Conservation (phyloP, 805 yeast species). For the Candida germanica region DNA sequence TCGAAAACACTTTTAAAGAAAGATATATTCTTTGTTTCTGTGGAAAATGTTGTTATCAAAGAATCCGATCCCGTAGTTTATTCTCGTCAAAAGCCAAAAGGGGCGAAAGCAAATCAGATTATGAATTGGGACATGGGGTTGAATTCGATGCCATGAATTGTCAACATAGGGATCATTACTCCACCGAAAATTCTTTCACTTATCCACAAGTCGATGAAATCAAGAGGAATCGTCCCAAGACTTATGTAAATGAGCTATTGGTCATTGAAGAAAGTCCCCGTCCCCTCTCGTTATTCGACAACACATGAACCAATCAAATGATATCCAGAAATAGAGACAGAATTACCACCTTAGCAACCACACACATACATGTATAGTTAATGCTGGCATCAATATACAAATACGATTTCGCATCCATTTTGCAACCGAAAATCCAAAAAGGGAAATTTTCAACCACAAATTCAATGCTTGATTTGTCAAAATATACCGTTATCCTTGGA, state of each 20-base stretch:
- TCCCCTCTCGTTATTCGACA: background rate
- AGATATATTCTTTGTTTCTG: slow-evolving; percentile 22
- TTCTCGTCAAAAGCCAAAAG: slow-evolving; percentile 1
- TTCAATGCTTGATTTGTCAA: background rate
- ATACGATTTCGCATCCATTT: too few relatives aligned
- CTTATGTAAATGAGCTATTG: too few relatives aligned
- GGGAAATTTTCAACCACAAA: background rate
- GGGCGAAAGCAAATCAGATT: background rate
- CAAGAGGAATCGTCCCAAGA: too few relatives aligned
- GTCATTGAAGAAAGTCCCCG: too few relatives aligned
- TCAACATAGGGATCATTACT: too few relatives aligned
- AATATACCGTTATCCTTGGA: slow-evolving; percentile 36
- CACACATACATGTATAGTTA: too few relatives aligned
- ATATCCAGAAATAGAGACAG: too few relatives aligned
- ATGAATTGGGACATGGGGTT: background rate
- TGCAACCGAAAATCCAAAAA: too few relatives aligned
- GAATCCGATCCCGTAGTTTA: slow-evolving; percentile 7
- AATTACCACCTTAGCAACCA: too few relatives aligned
- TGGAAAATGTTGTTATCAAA: slow-evolving; percentile 13
- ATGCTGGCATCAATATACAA: too few relatives aligned
- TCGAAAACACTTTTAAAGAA: slow-evolving; percentile 12
- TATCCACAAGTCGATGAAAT: background rate
- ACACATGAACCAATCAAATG: slow-evolving; percentile 3
- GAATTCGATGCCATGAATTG: background rate
- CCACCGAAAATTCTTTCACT: too few relatives aligned